phyloP scores from a whole-genome alignment of 75 land plant genomes.

The Pinus tabuliformis region DNA sequence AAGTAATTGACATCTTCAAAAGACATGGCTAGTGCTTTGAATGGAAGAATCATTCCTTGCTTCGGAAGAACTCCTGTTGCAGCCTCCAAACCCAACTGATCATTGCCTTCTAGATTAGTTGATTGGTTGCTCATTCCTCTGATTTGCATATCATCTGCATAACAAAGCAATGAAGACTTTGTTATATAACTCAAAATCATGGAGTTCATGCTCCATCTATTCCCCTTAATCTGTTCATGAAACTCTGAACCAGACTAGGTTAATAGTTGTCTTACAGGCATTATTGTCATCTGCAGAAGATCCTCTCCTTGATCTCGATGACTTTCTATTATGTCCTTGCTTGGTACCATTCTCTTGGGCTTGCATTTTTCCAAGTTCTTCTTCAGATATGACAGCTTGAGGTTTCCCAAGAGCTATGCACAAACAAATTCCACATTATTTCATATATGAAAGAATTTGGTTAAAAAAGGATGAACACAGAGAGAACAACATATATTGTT shows the following conservation, averaged over 20 bases:
- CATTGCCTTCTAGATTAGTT: too few species aligned
- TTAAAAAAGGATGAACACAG: background rate
- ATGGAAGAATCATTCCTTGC: constrained; percentile 88
- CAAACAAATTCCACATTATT: background rate
- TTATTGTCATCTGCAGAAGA: constrained; percentile 49
- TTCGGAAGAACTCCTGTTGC: constrained; percentile 41
- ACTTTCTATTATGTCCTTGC: constrained; percentile 5
- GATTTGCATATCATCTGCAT: constrained; percentile 41
- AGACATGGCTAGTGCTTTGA: constrained; percentile 75
- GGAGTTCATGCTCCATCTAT: background rate
- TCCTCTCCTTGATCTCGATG: constrained; percentile 13
- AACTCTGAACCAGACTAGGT: background rate
- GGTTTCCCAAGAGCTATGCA: constrained; percentile 65
- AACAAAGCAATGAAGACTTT: background rate
- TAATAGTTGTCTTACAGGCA: constrained; percentile 23
- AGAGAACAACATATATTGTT: background rate
- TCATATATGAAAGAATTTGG: background rate
- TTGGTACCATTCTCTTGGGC: constrained; percentile 26
- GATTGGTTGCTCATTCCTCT: too few species aligned
- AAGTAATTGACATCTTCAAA: constrained; percentile 77
- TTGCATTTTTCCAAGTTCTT: constrained; percentile 48
- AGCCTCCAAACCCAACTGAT: constrained; percentile 12
- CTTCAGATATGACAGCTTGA: constrained; percentile 77
- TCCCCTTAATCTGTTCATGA: background rate
- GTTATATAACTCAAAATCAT: background rate